Percentiles rank a stretch among this genome's conserved stretches.
Evolutionary conservation across 2,329 filamentous ascomycete species (phyloP).

Genomic region (Cladosporium phlei): DNA sequence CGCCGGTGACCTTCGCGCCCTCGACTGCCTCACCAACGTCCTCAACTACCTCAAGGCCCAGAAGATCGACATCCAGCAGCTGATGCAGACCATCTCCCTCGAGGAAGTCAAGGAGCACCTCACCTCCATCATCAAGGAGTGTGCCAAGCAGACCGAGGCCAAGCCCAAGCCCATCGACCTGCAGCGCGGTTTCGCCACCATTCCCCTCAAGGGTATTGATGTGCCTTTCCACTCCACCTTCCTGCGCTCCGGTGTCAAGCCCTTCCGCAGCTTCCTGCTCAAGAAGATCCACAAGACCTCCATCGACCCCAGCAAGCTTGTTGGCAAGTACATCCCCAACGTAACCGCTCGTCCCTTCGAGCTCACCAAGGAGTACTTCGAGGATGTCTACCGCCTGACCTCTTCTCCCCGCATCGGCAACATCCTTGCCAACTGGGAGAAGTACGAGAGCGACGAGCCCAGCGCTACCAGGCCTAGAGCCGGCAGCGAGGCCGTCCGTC

Average conservation of each 20-base stretch:
- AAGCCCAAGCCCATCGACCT: slow-evolving; percentile 87
- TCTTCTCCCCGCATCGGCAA: slow-evolving; percentile 73
- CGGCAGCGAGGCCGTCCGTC: slow-evolving; percentile 23
- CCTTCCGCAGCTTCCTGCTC: slow-evolving; percentile 94
- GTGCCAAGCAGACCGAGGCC: slow-evolving; percentile 76
- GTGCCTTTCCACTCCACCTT: slow-evolving; percentile 99
- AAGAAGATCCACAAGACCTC: slow-evolving; percentile 99
- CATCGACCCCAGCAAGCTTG: slow-evolving; percentile 91
- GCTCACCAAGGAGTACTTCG: slow-evolving; percentile 97
- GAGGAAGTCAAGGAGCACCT: slow-evolving; percentile 90
- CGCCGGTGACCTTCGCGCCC: slow-evolving; percentile 61
- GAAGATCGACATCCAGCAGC: slow-evolving; percentile 92
- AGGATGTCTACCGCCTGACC: slow-evolving; percentile 93
- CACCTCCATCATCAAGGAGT: slow-evolving; percentile 83
- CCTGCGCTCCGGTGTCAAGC: slow-evolving; percentile 95
- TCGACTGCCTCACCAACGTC: slow-evolving; percentile 67
- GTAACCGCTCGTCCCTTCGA: slow-evolving; percentile 95
- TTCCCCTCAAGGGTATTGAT: slow-evolving; percentile 93
- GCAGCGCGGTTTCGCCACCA: slow-evolving; percentile 92
- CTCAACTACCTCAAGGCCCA: slow-evolving; percentile 94
- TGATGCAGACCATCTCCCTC: slow-evolving; percentile 79
- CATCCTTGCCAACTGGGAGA: slow-evolving; percentile 71
- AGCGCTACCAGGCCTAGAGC: slow-evolving; percentile 25
- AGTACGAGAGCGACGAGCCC: slow-evolving; percentile 42
- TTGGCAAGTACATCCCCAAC: slow-evolving; percentile 99